A percentile compares a stretch with the other conserved stretches of the same genome.
phyloP scores from a whole-genome alignment of 441 rosid species.

The Viola pubescens region DNA sequence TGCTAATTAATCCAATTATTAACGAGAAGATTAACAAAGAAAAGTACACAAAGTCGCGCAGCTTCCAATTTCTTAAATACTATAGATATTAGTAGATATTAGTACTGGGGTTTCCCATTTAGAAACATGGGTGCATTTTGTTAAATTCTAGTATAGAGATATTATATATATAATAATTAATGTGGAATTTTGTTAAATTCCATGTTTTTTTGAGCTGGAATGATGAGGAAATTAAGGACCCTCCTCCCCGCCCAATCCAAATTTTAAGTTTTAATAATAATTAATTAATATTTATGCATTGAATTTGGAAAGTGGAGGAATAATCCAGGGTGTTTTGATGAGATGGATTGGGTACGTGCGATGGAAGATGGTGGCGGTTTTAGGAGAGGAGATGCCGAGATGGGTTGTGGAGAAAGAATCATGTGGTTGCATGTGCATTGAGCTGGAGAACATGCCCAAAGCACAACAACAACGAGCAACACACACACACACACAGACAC shows the following conservation, averaged over 20 bases:
- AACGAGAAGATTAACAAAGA: conserved; percentile 15
- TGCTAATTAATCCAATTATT: conserved; percentile 15
- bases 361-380: background rate
- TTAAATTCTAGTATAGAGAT: conserved; percentile 5
- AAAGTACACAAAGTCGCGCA: no score
- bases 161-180: background rate
- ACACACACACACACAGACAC: background rate
- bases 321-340: conserved; percentile 68
- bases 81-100: background rate
- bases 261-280: conserved; percentile 5
- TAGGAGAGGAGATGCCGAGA: background rate
- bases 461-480: background rate
- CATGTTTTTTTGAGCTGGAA: conserved; percentile 40
- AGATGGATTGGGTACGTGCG: conserved; percentile 15
- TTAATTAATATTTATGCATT: conserved; percentile 21
- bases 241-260: background rate
- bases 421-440: background rate
- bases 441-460: background rate
- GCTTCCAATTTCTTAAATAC: no score
- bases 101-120: conserved; percentile 18
- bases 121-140: conserved; percentile 21
- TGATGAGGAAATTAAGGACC: conserved; percentile 15
- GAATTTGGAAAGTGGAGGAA: conserved; percentile 53
- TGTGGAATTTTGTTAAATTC: background rate
- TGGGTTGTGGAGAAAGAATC: background rate